Percentiles rank a stretch among this genome's conserved stretches.
Conservation (phyloP, 495 filamentous ascomycete species). For the Saxophila tyrrhenica region DNA sequence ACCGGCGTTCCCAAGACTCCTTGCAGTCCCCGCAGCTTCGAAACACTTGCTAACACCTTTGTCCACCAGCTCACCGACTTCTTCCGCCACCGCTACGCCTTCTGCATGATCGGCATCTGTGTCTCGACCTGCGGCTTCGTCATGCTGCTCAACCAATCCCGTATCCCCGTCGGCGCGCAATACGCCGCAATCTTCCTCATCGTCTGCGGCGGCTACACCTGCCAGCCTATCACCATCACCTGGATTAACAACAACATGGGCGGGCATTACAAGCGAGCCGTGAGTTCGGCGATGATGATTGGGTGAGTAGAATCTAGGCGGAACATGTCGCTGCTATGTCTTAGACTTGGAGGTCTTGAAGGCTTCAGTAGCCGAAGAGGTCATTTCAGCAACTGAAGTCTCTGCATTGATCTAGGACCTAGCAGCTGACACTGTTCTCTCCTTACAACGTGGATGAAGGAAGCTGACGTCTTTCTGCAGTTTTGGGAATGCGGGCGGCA, state of each 20-base stretch:
- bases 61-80: slow-evolving; percentile 25
- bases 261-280: slow-evolving; percentile 34
- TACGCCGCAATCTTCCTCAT: slow-evolving; percentile 35
- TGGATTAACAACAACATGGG: slow-evolving; percentile 29
- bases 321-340: too few species aligned
- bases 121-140: slow-evolving; percentile 27
- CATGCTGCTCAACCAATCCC: slow-evolving; percentile 26
- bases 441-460: too few species aligned
- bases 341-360: too few species aligned
- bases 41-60: too few species aligned
- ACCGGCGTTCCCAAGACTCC: too few species aligned
- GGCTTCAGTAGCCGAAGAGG: too few species aligned
- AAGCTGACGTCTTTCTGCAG: too few species aligned
- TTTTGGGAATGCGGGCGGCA: slow-evolving; percentile 36
- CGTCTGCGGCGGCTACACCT: slow-evolving; percentile 29
- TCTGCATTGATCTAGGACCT: too few species aligned
- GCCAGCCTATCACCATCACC: slow-evolving; percentile 29
- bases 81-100: slow-evolving; percentile 27
- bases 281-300: slow-evolving; percentile 36
- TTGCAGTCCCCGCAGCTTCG: too few species aligned
- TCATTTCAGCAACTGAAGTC: too few species aligned
- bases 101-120: slow-evolving; percentile 27
- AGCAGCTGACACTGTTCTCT: too few species aligned
- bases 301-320: too few species aligned
- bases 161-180: slow-evolving; percentile 22